A percentile compares a stretch with the other conserved stretches of the same genome.
These are phyloP conservation scores for Aureobasidium sp. DNA, from an alignment of 2,329 filamentous ascomycete genomes.

Conservation along the genomic window DNA sequence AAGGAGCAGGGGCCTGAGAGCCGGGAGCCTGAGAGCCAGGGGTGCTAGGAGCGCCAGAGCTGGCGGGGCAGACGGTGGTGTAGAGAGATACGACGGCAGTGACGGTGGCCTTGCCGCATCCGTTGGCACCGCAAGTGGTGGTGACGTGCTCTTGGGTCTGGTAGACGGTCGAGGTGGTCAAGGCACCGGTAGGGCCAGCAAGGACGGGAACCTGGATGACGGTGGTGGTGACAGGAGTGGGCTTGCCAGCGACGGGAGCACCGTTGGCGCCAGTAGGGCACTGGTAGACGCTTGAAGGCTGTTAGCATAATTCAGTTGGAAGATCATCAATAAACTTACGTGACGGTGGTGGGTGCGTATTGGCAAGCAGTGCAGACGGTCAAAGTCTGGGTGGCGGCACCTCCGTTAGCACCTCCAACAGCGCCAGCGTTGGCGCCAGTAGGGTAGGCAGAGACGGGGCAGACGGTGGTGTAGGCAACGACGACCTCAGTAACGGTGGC, in stretches of 20 bases:
- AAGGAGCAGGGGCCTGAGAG: neutral
- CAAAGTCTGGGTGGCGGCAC: neutral
- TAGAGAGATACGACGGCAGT: constrained; percentile 12
- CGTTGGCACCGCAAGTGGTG: constrained; percentile 7
- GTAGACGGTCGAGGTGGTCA: constrained; percentile 6
- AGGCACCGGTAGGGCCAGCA: neutral
- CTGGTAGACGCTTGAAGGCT: neutral
- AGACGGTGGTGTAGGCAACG: constrained; percentile 13
- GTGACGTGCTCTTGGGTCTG: neutral
- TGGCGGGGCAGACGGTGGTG: constrained; percentile 15
- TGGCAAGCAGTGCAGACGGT: constrained; percentile 8
- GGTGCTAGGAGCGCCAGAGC: neutral
- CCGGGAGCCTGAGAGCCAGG: neutral
- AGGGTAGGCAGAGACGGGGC: constrained; percentile 1
- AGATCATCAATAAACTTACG: neutral
- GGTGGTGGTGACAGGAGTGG: neutral
- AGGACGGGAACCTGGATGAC: neutral
- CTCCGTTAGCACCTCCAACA: neutral
- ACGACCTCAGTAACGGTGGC: constrained; percentile 14
- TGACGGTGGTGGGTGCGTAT: neutral
- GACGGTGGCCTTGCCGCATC: constrained; percentile 12
- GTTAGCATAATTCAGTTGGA: too few species aligned
- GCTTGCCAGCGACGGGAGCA: neutral
- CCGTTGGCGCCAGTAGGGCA: neutral
- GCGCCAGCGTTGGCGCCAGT: neutral